Evolutionary conservation across 2,329 filamentous ascomycete species (phyloP), one percentile per base, ranked within the genome.

Genomic region (Stagonosporopsis cucurbitacearum): DNA sequence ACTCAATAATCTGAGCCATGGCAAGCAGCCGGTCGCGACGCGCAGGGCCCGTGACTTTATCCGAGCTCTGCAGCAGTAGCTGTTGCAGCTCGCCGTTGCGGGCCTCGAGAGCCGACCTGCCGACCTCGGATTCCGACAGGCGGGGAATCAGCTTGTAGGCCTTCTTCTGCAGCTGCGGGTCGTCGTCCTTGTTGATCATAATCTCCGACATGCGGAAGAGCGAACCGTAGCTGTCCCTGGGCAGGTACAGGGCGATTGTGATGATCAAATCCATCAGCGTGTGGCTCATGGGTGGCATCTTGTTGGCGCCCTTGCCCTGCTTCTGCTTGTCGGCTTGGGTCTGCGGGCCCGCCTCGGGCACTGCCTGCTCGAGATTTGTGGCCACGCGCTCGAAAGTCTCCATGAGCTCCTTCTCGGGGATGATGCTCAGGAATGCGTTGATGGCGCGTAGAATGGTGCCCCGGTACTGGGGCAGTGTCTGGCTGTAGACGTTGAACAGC

Each of bases 401-500:
- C 68, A 90, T 89, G 19, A 98, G 82, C 73, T 97, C 93, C 61
- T 80, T 78, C 65, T 84, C 83, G 0, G 91, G 89, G 0, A 92
- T 91, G 67, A 98, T 90, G 79, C 93, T 96, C 54, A 99, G 80
- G 77, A 93, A 98, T 5, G 92, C 88, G 76, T 98, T 97, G 79
- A 98, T 95, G 59, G 93, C 96, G 73, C 94, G 91, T 30, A 99
- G 81, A 50, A 99, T 95, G 19, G 91, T 92, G 0, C 92, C 93
- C 65, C 95, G 86, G 69, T 91, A 95, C 70, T 97, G 92, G 2
- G 95, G 94, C 23, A 99, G 82, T 0, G 95, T 99, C 75, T 97
- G 91, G 62, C 91, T 96, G 79, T 99, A 99, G 40, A 99, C 94
- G 72, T 99, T 99, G 82, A 99, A 98, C n/a, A 99, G 81, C 0